Percentiles rank a stretch among this genome's conserved stretches.
Conservation (phyloP, 306 rosid genomes). For the Begonia fuchsioides region DNA sequence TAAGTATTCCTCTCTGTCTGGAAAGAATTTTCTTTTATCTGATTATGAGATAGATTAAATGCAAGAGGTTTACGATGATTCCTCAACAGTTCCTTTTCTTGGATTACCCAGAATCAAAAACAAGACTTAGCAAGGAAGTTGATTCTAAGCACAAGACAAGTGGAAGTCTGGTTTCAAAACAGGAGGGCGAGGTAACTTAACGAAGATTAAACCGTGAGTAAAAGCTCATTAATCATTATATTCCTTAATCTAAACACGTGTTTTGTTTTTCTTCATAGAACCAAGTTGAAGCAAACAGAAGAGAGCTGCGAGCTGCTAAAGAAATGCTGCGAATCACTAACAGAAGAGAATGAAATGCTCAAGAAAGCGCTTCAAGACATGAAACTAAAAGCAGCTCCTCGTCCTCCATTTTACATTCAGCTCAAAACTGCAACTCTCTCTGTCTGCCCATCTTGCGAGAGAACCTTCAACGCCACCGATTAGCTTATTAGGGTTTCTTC, state of each 20-base stretch:
- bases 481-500: no score
- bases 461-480: conserved; percentile 19
- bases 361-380: conserved; percentile 68
- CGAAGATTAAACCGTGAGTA: background rate
- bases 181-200: conserved; percentile 66
- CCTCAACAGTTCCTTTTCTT: background rate
- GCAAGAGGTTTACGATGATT: background rate
- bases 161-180: conserved; percentile 98
- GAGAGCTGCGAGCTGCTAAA: conserved; percentile 53
- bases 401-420: conserved; percentile 29
- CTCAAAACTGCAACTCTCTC: conserved; percentile 44
- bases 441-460: conserved; percentile 71
- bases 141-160: conserved; percentile 68
- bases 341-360: conserved; percentile 58
- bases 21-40: background rate
- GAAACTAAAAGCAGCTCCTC: conserved; percentile 21
- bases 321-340: conserved; percentile 49
- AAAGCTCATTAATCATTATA: no score
- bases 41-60: background rate
- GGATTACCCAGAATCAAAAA: conserved; percentile 43
- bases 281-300: conserved; percentile 83
- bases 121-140: conserved; percentile 60
- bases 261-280: conserved; percentile 23
- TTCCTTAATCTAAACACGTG: no score
- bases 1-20: conserved; percentile 11